phyloP scores from a whole-genome alignment of 441 rosid genomes.

The Erodium trifolium region DNA sequence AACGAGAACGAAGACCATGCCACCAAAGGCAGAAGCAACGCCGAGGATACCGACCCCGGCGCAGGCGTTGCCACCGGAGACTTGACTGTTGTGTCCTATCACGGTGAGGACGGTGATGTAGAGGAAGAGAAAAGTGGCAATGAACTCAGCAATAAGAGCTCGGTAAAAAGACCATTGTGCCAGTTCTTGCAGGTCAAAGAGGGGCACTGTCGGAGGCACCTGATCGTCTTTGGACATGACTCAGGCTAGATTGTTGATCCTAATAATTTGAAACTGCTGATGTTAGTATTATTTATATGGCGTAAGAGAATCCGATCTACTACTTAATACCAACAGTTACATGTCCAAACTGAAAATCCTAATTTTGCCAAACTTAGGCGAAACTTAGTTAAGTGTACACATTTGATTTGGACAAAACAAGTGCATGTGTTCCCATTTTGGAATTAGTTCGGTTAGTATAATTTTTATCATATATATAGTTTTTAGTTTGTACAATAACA shows the following conservation, averaged over 20 bases:
- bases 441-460: too few species aligned
- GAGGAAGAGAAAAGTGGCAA: constrained; percentile 22
- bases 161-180: constrained; percentile 34
- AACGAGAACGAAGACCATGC: constrained; percentile 42
- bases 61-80: constrained; percentile 16
- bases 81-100: constrained; percentile 35
- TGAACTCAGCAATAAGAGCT: constrained; percentile 37
- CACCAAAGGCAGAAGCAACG: constrained; percentile 41
- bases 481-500: too few species aligned
- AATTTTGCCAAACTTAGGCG: neutral
- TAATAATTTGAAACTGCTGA: neutral
- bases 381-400: neutral
- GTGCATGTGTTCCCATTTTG: neutral
- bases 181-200: constrained; percentile 28
- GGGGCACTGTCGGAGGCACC: too few species aligned
- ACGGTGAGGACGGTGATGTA: constrained; percentile 35
- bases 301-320: too few species aligned
- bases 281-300: too few species aligned
- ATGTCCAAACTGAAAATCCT: neutral
- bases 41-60: constrained; percentile 36
- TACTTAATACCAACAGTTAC: too few species aligned
- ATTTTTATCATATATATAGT: too few species aligned
- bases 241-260: neutral
- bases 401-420: neutral
- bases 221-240: neutral